A percentile compares a stretch with the other conserved stretches of the same genome.
These are phyloP conservation scores for Candida ipomoeae DNA, from an alignment of 805 yeast genomes.

Conservation along the genomic window DNA sequence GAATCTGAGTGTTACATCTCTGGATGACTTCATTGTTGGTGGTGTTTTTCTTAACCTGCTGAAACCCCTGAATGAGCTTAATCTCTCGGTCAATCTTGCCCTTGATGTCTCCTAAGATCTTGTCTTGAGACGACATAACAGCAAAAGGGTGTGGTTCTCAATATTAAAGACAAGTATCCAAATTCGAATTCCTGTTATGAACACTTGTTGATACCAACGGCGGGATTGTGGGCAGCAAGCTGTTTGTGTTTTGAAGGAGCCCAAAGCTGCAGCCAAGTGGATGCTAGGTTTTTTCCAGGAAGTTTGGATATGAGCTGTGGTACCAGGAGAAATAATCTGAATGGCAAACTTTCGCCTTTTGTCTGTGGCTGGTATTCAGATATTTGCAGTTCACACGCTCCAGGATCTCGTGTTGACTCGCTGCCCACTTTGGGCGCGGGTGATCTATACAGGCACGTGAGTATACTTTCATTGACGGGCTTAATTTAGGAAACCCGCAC, in stretches of 20 bases:
- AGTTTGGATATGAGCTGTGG: not conserved
- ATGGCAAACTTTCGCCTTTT: not conserved
- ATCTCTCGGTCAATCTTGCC: constrained; percentile 84
- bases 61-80: constrained; percentile 85
- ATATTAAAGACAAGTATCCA: not conserved
- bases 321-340: not conserved
- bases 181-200: not conserved
- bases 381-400: constrained; percentile 1
- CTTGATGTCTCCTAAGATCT: constrained; percentile 60
- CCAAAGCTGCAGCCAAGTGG: not conserved
- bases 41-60: constrained; percentile 73
- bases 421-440: constrained; percentile 5
- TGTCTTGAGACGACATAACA: constrained; percentile 20
- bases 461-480: not conserved
- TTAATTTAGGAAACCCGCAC: not conserved
- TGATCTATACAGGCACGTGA: constrained; percentile 3
- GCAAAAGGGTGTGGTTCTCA: not conserved
- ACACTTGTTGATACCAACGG: not conserved
- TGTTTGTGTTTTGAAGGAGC: not conserved
- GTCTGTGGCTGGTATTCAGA: not conserved
- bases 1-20: constrained; percentile 82
- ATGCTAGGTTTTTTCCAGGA: not conserved
- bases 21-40: constrained; percentile 79
- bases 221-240: not conserved
- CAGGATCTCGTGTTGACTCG: constrained; percentile 1